Evolutionary conservation across 2,329 filamentous ascomycete genomes (phyloP), one percentile per base, ranked within the genome.

Genomic region (Fusarium falciforme): DNA sequence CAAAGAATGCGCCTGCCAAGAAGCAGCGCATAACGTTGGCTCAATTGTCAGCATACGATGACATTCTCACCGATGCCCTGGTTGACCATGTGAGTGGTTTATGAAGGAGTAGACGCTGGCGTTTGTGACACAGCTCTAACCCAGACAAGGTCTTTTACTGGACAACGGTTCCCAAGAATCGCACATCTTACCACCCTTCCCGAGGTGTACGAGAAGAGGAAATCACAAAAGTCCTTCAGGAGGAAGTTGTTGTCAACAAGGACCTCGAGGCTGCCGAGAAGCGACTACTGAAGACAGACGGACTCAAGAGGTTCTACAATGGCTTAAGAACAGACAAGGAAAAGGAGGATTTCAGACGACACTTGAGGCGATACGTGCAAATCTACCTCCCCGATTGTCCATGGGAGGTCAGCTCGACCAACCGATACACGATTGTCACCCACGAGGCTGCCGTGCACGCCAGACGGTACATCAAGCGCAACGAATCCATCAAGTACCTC

Each of bases 141-240:
- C 59, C 40, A 17, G 31, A 27, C 52, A 69, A 98, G 96, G 93
- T 94, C 11, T 98, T 94, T 83, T 99, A 96, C 86, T 98, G 96
- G 96, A 96, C 96, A 7, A 93, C 90, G 5, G 98, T 98, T 68
- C 95, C 96, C 74, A 99, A 99, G 84, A 98, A 98, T 79, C 92
- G 93, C 70, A 91, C 91, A 65, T 94, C 94, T 64, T 98, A 97
- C 82, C 93, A 94, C 78, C 89, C 94, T 1, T 94, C 93, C 8
- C 92, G 96, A 72, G 94, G 94, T 44, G 87, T 98, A 60, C 90
- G 89, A 63, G 89, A 91, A 77, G 87, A 89, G 64, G 89, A 90
- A 52, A 89, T 93, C 40, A 82, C 87, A 55, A 87, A 89, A 73
- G 89, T 92, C 64, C 85, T 92, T 9, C 90, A 91, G 76, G 84